phyloP scores from a whole-genome alignment of 2,329 filamentous ascomycete species.

The Fulvia fulva region DNA sequence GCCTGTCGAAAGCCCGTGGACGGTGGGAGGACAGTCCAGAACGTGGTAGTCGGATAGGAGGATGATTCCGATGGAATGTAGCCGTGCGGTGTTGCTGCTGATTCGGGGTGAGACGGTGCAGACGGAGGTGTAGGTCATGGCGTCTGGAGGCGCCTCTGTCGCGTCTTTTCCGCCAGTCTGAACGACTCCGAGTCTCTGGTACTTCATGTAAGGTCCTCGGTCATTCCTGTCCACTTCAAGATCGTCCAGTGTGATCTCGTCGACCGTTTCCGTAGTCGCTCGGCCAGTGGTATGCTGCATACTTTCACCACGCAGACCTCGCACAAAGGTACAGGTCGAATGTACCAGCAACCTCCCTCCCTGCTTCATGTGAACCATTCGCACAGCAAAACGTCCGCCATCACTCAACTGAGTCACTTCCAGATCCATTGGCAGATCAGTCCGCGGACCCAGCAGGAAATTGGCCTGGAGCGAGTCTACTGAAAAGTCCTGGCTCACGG shows the following conservation, averaged over 20 bases:
- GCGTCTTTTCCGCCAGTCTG: not conserved
- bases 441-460: conserved; percentile 1
- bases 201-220: conserved; percentile 15
- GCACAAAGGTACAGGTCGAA: conserved; percentile 14
- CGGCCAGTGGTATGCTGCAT: conserved; percentile 12
- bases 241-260: conserved; percentile 16
- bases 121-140: conserved; percentile 11
- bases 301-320: conserved; percentile 11
- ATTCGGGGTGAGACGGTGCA: conserved; percentile 9
- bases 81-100: not conserved
- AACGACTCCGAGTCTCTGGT: conserved; percentile 13
- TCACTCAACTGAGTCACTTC: conserved; percentile 7
- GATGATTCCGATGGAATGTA: conserved; percentile 15
- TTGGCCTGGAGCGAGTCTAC: conserved; percentile 3
- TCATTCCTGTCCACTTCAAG: conserved; percentile 7
- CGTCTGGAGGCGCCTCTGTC: conserved; percentile 2
- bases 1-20: conserved; percentile 8
- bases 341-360: not conserved
- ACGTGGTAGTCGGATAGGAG: conserved; percentile 19
- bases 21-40: conserved; percentile 12
- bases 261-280: conserved; percentile 1
- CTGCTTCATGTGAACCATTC: conserved; percentile 4
- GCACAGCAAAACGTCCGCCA: conserved; percentile 7
- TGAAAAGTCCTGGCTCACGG: not conserved
- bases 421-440: not conserved